A percentile compares a stretch with the other conserved stretches of the same genome.
These are phyloP conservation scores for Echria macrotheca DNA, from an alignment of 495 filamentous ascomycete species.

Conservation along the genomic window DNA sequence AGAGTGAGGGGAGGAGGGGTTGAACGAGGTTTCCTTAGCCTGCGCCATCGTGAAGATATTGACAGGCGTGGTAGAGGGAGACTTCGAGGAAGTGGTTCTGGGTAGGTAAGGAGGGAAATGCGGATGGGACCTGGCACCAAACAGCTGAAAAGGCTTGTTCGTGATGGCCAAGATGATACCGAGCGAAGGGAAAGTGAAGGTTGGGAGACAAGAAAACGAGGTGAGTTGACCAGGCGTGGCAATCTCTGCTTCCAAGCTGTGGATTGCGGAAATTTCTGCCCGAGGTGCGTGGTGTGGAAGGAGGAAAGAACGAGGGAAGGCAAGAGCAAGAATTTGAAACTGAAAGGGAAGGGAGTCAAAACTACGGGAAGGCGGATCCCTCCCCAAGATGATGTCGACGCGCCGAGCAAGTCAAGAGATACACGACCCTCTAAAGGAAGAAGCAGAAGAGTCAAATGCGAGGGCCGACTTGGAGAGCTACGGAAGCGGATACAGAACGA, in stretches of 20 bases:
- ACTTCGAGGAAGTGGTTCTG: not conserved
- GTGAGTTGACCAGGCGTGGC: too few species aligned
- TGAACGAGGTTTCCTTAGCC: conserved; percentile 33
- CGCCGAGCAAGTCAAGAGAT: too few species aligned
- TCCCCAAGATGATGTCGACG: too few species aligned
- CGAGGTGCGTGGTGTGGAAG: not conserved
- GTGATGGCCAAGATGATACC: conserved; percentile 7
- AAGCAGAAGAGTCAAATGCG: too few species aligned
- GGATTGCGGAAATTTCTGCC: not conserved
- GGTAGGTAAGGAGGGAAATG: conserved; percentile 12
- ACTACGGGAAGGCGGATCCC: too few species aligned
- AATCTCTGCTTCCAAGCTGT: too few species aligned
- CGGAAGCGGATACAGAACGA: too few species aligned
- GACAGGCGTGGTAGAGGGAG: not conserved
- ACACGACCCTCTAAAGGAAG: too few species aligned
- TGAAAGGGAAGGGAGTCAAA: too few species aligned
- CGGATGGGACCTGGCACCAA: conserved; percentile 15
- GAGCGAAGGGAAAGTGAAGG: too few species aligned
- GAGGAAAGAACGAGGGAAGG: not conserved
- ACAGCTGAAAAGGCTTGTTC: conserved; percentile 9
- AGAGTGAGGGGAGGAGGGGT: conserved; percentile 52
- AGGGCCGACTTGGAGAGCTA: too few species aligned
- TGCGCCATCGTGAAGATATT: conserved; percentile 25
- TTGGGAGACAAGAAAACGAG: conserved; percentile 7
- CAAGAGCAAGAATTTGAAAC: too few species aligned